Percentiles rank a stretch among this genome's conserved stretches.
phyloP scores from a whole-genome alignment of 805 yeast genomes.

The Kazachstania psychrophila region DNA sequence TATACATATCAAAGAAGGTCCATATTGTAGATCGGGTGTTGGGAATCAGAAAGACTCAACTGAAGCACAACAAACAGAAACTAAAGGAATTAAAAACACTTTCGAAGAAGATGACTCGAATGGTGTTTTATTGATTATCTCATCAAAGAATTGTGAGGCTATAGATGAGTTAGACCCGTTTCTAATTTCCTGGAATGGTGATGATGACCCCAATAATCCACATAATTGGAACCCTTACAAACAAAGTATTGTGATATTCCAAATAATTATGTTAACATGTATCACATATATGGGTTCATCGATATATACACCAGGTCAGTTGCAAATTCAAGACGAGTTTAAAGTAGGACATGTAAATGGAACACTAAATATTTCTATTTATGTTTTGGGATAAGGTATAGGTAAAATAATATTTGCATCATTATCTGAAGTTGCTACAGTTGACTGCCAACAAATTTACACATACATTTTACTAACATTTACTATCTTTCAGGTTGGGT shows the following conservation, averaged over 20 bases:
- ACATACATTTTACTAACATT: constrained; percentile 39
- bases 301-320: constrained; percentile 43
- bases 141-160: no score
- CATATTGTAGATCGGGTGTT: background rate
- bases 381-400: constrained; percentile 50
- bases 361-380: constrained; percentile 42
- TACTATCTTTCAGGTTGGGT: constrained; percentile 44
- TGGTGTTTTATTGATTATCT: no score
- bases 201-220: constrained; percentile 48
- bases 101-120: background rate
- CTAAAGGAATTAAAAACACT: background rate
- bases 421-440: constrained; percentile 42
- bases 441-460: constrained; percentile 47
- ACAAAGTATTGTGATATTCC: constrained; percentile 31
- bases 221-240: constrained; percentile 41
- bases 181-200: constrained; percentile 16
- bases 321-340: constrained; percentile 36
- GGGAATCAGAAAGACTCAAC: background rate
- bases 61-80: background rate
- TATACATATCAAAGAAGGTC: constrained; percentile 7
- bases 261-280: constrained; percentile 38
- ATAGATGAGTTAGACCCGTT: constrained; percentile 16
- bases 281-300: constrained; percentile 50
- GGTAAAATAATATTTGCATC: constrained; percentile 54
- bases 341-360: constrained; percentile 36